Evolutionary conservation across 2,329 filamentous ascomycete species (phyloP).

Genomic region (Cladophialophora psammophila): DNA sequence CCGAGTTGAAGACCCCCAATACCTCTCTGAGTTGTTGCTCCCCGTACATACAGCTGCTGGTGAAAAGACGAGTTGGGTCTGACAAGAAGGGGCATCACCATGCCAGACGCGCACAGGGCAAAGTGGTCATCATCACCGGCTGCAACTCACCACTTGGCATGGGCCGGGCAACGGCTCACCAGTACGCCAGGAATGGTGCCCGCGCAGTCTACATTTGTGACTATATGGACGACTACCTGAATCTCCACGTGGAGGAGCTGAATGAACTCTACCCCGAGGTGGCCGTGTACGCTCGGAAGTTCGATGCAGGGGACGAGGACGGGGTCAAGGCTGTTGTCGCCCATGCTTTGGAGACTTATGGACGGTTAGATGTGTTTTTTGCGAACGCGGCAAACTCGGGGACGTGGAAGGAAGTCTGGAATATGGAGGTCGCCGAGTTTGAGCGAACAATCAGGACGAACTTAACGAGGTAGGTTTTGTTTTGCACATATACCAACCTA

Average conservation of each 20-base stretch:
- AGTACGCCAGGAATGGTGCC: slow-evolving; percentile 85
- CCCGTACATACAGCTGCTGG: slow-evolving; percentile 42
- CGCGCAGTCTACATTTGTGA: slow-evolving; percentile 89
- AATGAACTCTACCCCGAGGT: slow-evolving; percentile 72
- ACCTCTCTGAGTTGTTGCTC: background rate
- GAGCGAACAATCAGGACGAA: slow-evolving; percentile 81
- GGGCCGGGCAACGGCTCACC: slow-evolving; percentile 84
- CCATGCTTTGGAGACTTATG: slow-evolving; percentile 76
- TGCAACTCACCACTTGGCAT: slow-evolving; percentile 86
- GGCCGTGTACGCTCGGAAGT: slow-evolving; percentile 73
- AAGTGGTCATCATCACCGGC: slow-evolving; percentile 84
- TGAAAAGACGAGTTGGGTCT: slow-evolving; percentile 70
- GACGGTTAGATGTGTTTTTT: slow-evolving; percentile 88
- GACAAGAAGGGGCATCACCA: slow-evolving; percentile 61
- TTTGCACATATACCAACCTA: slow-evolving; percentile 60
- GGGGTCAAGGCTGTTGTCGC: slow-evolving; percentile 77
- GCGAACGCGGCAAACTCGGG: slow-evolving; percentile 86
- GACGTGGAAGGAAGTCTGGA: slow-evolving; percentile 67
- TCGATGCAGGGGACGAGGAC: slow-evolving; percentile 82
- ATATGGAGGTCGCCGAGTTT: slow-evolving; percentile 74
- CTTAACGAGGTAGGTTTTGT: slow-evolving; percentile 32
- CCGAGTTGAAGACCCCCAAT: background rate
- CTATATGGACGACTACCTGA: slow-evolving; percentile 68
- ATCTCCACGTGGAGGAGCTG: slow-evolving; percentile 77
- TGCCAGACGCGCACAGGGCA: slow-evolving; percentile 55